Conservation (phyloP, 169 alveolate species). For the Cryptosporidium bovis region DNA sequence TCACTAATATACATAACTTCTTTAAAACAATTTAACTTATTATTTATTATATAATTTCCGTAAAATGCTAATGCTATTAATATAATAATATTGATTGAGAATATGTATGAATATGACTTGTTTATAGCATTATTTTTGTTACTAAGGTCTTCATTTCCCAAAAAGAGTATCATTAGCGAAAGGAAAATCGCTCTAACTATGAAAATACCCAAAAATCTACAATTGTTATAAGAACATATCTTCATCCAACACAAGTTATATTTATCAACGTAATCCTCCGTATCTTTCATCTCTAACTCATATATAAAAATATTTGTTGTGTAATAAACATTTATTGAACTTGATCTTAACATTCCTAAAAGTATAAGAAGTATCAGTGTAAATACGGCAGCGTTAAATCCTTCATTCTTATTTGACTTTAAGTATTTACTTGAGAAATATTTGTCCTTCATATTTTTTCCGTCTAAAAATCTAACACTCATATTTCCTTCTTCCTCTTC, state of each 20-base stretch:
- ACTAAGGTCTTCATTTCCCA: not conserved
- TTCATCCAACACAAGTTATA: slow-evolving; percentile 28
- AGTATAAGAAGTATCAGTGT: slow-evolving; percentile 2
- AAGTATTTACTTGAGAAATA: not conserved
- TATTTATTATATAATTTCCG: slow-evolving; percentile 8
- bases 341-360: slow-evolving; percentile 24
- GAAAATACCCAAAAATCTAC: slow-evolving; percentile 10
- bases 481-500: not conserved
- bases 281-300: not conserved
- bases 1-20: not conserved
- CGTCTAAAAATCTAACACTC: not conserved
- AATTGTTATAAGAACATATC: slow-evolving; percentile 33
- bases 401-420: not conserved
- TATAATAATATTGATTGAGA: slow-evolving; percentile 12
- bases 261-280: not conserved
- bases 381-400: not conserved
- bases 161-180: not conserved
- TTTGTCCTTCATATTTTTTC: not conserved
- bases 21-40: slow-evolving; percentile 4
- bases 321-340: slow-evolving; percentile 36
- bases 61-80: slow-evolving; percentile 12
- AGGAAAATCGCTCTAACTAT: slow-evolving; percentile 16
- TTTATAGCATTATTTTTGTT: not conserved
- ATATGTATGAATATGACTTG: not conserved
- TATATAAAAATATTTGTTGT: slow-evolving; percentile 8